phyloP scores from a whole-genome alignment of 768 basidiomycete species.

The Rhizopogon salebrosus region DNA sequence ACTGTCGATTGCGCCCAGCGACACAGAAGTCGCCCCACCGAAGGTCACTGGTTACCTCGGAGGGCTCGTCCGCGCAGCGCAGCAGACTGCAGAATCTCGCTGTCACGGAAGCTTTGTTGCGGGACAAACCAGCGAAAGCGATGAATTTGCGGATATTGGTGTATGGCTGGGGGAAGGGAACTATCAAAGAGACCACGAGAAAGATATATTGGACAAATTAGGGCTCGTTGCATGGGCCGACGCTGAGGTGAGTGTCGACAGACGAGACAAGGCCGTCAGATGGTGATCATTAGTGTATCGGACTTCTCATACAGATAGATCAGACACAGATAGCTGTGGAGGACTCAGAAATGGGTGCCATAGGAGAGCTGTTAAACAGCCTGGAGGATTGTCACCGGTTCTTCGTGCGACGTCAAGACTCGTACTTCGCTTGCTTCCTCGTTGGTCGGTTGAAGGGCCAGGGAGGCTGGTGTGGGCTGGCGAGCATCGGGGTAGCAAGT shows the following conservation, averaged over 20 bases:
- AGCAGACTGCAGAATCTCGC: constrained; percentile 33
- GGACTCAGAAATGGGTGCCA: neutral
- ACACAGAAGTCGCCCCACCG: constrained; percentile 2
- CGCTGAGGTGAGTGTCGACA: constrained; percentile 9
- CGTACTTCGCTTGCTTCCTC: constrained; percentile 32
- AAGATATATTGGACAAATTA: constrained; percentile 28
- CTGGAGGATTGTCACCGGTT: constrained; percentile 12
- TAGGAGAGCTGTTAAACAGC: neutral
- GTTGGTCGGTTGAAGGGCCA: constrained; percentile 24
- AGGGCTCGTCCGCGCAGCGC: constrained; percentile 34
- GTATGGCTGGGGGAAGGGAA: constrained; percentile 46
- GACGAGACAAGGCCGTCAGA: neutral
- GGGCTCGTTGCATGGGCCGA: constrained; percentile 22
- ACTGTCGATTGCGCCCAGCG: neutral
- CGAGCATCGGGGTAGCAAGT: constrained; percentile 11
- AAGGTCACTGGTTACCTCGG: constrained; percentile 8
- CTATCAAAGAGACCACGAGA: constrained; percentile 24
- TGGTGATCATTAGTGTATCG: neutral
- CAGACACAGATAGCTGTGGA: neutral
- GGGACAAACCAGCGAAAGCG: constrained; percentile 49
- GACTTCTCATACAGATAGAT: neutral
- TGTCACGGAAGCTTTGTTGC: constrained; percentile 49
- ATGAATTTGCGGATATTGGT: constrained; percentile 50
- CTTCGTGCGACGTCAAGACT: constrained; percentile 9
- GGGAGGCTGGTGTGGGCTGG: constrained; percentile 17